A percentile compares a stretch with the other conserved stretches of the same genome.
These are phyloP conservation scores for Calonectria honghensis DNA, from an alignment of 2,329 filamentous ascomycete species.

Conservation along the genomic window DNA sequence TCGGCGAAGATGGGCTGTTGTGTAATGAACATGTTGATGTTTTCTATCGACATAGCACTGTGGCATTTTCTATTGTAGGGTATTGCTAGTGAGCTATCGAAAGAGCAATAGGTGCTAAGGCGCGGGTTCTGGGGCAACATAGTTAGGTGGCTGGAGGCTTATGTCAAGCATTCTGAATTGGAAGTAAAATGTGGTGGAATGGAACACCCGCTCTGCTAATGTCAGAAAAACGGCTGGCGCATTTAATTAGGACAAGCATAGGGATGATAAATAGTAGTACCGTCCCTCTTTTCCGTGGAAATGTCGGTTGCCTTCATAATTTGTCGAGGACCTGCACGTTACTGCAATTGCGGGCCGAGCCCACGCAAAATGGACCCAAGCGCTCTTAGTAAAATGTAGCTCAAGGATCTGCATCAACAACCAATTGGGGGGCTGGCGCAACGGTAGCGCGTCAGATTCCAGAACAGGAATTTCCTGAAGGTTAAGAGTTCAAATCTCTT, in stretches of 20 bases:
- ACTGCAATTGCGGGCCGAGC: no score
- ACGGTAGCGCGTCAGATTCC: slow-evolving; percentile 28
- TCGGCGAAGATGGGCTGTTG: not conserved
- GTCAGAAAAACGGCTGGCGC: no score
- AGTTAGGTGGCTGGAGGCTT: not conserved
- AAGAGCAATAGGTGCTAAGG: slow-evolving; percentile 6
- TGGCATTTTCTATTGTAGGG: not conserved
- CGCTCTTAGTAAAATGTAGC: not conserved
- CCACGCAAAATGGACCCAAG: not conserved
- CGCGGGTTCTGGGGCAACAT: not conserved
- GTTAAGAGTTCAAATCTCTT: slow-evolving; percentile 30
- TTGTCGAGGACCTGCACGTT: no score
- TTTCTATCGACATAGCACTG: slow-evolving; percentile 9
- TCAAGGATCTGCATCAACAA: not conserved
- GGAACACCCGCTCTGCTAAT: no score
- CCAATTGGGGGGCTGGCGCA: slow-evolving; percentile 25
- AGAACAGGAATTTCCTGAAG: slow-evolving; percentile 12
- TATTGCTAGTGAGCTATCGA: not conserved
- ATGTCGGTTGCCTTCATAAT: no score
- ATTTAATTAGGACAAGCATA: no score
- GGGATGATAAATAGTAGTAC: no score
- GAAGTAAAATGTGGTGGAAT: no score
- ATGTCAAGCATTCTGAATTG: not conserved
- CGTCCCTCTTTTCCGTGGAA: no score
- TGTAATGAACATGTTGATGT: slow-evolving; percentile 22